Evolutionary conservation across 2,329 filamentous ascomycete genomes (phyloP), one percentile per base, ranked within the genome.

Genomic region (Aspergillus latus): DNA sequence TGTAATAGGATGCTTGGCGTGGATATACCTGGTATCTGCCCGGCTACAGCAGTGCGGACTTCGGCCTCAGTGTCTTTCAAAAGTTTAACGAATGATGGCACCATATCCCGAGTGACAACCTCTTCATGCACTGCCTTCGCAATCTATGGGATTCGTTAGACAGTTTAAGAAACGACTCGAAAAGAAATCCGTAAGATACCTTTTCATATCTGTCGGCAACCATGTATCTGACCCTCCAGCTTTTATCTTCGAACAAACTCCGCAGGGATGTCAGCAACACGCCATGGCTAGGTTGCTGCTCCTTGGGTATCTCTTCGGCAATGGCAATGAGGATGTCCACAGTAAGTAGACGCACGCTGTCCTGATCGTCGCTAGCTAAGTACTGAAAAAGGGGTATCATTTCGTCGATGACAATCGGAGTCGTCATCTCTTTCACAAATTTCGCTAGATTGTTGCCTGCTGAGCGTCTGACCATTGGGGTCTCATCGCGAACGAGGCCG

Each of bases 301-400:
- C 94, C 78, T 97, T 97, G 59, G 94, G 94, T 30, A 99, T 92
- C 57, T 93, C 91, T 76, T 99, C 94, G 59, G 94, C 93, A 68
- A 99, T 95, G 39, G 93, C 89, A 69, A 97, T 96, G 65, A 99
- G 84, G 62, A 97, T 90, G 71, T 99, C 93, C 42, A 99, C 94
- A 1, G 94, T 99, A 72, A 99, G 82, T 68, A 99, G 82, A 62
- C 94, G 88, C 62, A 99, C 94, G 69, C 93, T 97, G 76, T 99
- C 94, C 78, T 99, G 94, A 74, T 99, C 94, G 72, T 99, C 94
- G 68, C 89, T 87, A 51, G 93, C 92, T 62, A 99, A 87, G 76
- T 97, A 93, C 78, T 97, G 92, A 80, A 99, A 99, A 65, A 97
- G 84, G 72, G 93, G 91, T 80, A 99, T 97, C 90, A 99, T 97